Conservation (phyloP, 2,329 filamentous ascomycete genomes). For the Fusarium brachygibbosum region DNA sequence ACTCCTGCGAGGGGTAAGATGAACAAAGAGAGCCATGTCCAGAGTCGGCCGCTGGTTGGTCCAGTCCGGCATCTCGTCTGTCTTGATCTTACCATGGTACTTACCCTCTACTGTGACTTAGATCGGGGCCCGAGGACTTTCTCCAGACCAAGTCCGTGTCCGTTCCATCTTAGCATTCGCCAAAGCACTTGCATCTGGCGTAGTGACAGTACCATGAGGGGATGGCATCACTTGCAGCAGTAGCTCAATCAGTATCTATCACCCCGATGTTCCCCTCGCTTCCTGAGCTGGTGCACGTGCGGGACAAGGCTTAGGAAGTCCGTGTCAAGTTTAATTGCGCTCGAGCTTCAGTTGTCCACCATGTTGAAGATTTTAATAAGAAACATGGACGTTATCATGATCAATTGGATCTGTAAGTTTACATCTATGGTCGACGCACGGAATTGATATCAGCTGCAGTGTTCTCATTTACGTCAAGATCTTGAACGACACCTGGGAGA, state of each 20-base stretch:
- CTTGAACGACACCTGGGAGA: slow-evolving; percentile 2
- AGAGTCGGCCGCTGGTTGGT: slow-evolving; percentile 39
- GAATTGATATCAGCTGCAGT: slow-evolving; percentile 2
- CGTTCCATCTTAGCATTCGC: slow-evolving; percentile 11
- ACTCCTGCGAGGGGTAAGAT: slow-evolving; percentile 35
- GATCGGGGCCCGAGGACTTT: slow-evolving; percentile 13
- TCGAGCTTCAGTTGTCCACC: slow-evolving; percentile 1
- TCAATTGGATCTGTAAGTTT: neutral
- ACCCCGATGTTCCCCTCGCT: slow-evolving; percentile 5
- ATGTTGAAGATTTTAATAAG: slow-evolving; percentile 6
- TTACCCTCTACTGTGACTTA: slow-evolving; percentile 14
- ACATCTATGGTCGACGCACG: neutral
- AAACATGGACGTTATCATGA: neutral
- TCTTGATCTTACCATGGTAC: slow-evolving; percentile 12
- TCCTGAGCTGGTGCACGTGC: slow-evolving; percentile 23
- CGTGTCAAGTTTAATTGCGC: slow-evolving; percentile 42
- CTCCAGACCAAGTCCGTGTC: slow-evolving; percentile 19
- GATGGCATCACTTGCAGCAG: slow-evolving; percentile 44
- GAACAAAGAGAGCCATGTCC: slow-evolving; percentile 2
- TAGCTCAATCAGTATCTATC: slow-evolving; percentile 23
- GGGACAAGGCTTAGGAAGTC: slow-evolving; percentile 36
- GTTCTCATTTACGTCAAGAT: neutral
- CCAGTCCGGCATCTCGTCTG: neutral
- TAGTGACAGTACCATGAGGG: slow-evolving; percentile 27
- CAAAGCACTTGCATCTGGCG: slow-evolving; percentile 16